Evolutionary conservation across 805 yeast genomes (phyloP).

Genomic region (Ogataea haglerorum): DNA sequence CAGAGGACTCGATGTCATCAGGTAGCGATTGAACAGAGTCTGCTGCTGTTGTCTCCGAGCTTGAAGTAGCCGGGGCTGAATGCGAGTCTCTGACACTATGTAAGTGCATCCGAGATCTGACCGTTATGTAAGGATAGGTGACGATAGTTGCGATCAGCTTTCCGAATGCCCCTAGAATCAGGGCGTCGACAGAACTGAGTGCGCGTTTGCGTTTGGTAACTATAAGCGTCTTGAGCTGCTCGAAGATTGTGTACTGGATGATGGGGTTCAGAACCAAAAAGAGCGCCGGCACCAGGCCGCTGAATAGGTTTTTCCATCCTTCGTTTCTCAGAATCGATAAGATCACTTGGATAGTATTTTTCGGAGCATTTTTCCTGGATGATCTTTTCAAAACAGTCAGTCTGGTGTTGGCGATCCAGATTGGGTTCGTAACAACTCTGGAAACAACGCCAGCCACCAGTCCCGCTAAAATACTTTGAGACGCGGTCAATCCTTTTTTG

Average conservation of each 20-base stretch:
- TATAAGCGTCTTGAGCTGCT: conserved; percentile 71
- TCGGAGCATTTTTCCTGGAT: conserved; percentile 20
- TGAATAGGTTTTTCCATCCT: conserved; percentile 69
- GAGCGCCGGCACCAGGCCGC: conserved; percentile 86
- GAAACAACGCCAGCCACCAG: conserved; percentile 87
- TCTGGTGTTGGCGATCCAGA: conserved; percentile 93
- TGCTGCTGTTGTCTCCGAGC: conserved; percentile 8
- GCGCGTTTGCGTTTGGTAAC: conserved; percentile 48
- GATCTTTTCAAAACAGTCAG: conserved; percentile 57
- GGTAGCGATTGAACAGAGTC: conserved; percentile 25
- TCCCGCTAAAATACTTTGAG: conserved; percentile 72
- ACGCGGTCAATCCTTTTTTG: conserved; percentile 46
- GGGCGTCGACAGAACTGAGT: conserved; percentile 74
- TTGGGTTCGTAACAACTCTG: conserved; percentile 78
- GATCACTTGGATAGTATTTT: conserved; percentile 47
- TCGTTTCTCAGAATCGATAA: conserved; percentile 63
- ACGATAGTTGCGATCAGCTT: conserved; percentile 83
- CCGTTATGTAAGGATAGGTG: conserved; percentile 89
- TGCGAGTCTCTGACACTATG: conserved; percentile 33
- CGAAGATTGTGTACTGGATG: conserved; percentile 88
- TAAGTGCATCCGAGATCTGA: conserved; percentile 85
- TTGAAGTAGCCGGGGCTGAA: conserved; percentile 11
- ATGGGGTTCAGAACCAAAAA: conserved; percentile 85
- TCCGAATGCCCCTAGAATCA: conserved; percentile 84
- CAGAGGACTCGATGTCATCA: conserved; percentile 18